Base-by-base conservation (phyloP, 2,329 filamentous ascomycete species). In the Drechmeria coniospora region DNA sequence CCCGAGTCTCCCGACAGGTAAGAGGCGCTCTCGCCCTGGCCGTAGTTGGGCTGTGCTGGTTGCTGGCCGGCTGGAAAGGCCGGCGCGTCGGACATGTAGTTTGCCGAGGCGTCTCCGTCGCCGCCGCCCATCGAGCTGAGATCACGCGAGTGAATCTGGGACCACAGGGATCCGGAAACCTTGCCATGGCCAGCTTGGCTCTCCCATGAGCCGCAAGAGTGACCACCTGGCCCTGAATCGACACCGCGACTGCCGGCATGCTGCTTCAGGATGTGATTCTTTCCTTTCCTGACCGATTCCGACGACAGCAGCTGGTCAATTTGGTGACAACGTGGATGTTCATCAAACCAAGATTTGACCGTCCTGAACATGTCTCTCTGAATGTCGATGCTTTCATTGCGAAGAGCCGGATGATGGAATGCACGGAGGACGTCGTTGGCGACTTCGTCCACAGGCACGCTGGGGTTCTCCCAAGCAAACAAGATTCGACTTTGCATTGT, bases 401-500 rank as follows among this genome's bases (percentile, higher is more conserved):
- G 76, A 17, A 83, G 61, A 6, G 79, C 79, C 1, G 90, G 90
- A 47, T 98, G 90, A 50, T 98, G 90, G 58, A 95, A 92, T 8
- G 82, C 74, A 15, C 71, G 70, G 25, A 84, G 58, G 22, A 92
- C 72, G 40, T 95, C 87, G 36, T 81, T 63, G 36, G 86, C 63
- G 1, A 95, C 78, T 51, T 92, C 79, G 21, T 92, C 70, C 4
- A 90, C 77, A 1, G 82, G 72, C 1, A 93, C 74, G 23, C 77
- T 73, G 3, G 79, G 70, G 47, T 95, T 80, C 38, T 95, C 81
- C 83, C 86, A 95, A 4, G 86, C 87, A 46, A 87, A 92, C 13
- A 98, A 64, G 26, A 95, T 59, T 20, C 87, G 79, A 2, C 68
- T 73, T 15, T 8, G 6, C 20, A 15, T 10, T 8, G 25, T 29